Percentiles rank a stretch among this genome's conserved stretches.
Evolutionary conservation across 2,329 filamentous ascomycete genomes (phyloP).

Genomic region (Ascochyta pisi): DNA sequence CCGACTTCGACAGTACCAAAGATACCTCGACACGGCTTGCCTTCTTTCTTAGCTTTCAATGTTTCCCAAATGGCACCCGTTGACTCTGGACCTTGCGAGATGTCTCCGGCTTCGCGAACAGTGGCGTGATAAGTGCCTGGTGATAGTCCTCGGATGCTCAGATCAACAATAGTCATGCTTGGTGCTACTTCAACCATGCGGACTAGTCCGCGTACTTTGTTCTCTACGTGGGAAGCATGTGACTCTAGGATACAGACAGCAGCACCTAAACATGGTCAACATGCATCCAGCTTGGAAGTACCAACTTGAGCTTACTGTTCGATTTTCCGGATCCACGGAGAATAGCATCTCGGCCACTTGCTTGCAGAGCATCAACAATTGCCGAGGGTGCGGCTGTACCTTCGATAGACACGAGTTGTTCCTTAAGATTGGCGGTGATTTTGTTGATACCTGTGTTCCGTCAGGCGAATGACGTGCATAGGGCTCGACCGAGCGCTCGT

Average conservation of each 20-base stretch:
- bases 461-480: constrained; percentile 34
- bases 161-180: constrained; percentile 80
- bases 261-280: constrained; percentile 60
- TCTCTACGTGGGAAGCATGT: constrained; percentile 64
- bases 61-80: constrained; percentile 83
- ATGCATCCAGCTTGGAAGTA: neutral
- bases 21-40: constrained; percentile 63
- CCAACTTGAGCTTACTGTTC: constrained; percentile 69
- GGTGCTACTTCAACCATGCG: constrained; percentile 91
- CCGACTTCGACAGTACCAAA: constrained; percentile 80
- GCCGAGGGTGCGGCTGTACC: constrained; percentile 90
- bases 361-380: constrained; percentile 87
- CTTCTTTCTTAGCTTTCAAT: constrained; percentile 53
- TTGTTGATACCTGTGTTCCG: constrained; percentile 73
- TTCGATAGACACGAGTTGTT: constrained; percentile 84
- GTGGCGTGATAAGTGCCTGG: constrained; percentile 84
- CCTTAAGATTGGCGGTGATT: constrained; percentile 79
- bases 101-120: constrained; percentile 84
- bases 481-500: constrained; percentile 32
- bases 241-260: constrained; percentile 97
- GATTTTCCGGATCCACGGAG: constrained; percentile 85
- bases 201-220: constrained; percentile 82
- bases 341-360: constrained; percentile 91
- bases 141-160: constrained; percentile 82
- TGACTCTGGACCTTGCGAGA: constrained; percentile 81